Percentiles rank a stretch among this genome's conserved stretches.
phyloP scores from a whole-genome alignment of 164 flowering plant species.

The Taxillus chinensis region DNA sequence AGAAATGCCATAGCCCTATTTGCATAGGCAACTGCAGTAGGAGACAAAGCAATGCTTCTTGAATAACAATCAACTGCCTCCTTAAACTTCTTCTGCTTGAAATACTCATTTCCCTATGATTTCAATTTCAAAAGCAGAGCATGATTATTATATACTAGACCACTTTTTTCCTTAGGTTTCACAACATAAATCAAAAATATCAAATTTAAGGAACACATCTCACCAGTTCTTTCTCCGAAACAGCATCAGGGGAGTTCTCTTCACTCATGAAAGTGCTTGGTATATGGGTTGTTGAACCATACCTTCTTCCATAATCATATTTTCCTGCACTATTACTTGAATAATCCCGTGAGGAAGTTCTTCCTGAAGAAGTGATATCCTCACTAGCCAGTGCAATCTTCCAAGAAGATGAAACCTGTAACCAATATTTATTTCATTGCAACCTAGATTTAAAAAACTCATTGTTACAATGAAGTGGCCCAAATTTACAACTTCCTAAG shows the following conservation, averaged over 20 bases:
- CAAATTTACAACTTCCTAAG: too few relatives aligned
- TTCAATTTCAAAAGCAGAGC: not conserved
- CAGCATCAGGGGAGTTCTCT: constrained; percentile 56
- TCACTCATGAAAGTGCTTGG: constrained; percentile 35
- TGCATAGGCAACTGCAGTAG: constrained; percentile 88
- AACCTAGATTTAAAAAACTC: too few relatives aligned
- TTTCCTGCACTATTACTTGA: constrained; percentile 13
- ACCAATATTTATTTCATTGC: not conserved
- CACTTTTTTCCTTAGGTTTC: not conserved
- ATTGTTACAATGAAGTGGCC: too few relatives aligned
- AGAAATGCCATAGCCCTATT: constrained; percentile 96
- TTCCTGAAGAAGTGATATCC: constrained; percentile 17
- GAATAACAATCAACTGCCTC: constrained; percentile 94
- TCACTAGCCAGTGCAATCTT: constrained; percentile 13
- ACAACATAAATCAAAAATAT: not conserved
- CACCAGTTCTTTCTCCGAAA: constrained; percentile 91
- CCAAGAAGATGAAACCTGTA: constrained; percentile 18
- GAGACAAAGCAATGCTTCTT: constrained; percentile 89
- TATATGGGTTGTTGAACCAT: constrained; percentile 27
- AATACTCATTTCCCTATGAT: constrained; percentile 78
- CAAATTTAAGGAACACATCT: constrained; percentile 3
- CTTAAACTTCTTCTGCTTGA: constrained; percentile 84
- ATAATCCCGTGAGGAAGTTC: constrained; percentile 10
- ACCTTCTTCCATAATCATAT: constrained; percentile 24
- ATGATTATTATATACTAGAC: constrained; percentile 2